Evolutionary conservation across 2,329 filamentous ascomycete genomes (phyloP).

Genomic region (Hawksworthiomyces lignivorus): DNA sequence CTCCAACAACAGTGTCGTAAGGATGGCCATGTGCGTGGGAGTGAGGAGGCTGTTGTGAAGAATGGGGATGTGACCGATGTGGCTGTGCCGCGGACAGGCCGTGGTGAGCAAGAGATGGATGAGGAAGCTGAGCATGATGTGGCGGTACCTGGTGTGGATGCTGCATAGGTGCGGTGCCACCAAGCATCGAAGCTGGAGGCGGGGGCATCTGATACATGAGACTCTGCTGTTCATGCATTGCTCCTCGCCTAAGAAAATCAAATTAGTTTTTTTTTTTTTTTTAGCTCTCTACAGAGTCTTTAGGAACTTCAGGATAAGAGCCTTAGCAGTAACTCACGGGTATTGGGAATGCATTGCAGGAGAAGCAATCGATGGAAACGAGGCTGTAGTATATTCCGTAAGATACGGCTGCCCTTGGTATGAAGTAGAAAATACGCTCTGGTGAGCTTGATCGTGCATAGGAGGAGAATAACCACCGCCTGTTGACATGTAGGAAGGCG

Average conservation of each 20-base stretch:
- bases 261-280: neutral
- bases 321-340: conserved; percentile 19
- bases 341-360: conserved; percentile 23
- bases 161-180: conserved; percentile 1
- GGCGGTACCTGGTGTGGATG: conserved; percentile 8
- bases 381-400: conserved; percentile 20
- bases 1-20: conserved; percentile 4
- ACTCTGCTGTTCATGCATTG: conserved; percentile 11
- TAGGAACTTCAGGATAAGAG: neutral
- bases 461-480: conserved; percentile 11
- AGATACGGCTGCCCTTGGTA: conserved; percentile 27
- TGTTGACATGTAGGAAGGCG: conserved; percentile 21
- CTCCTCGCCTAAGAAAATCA: neutral
- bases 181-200: conserved; percentile 10
- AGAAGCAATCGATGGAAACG: conserved; percentile 18
- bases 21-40: neutral
- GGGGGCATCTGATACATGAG: conserved; percentile 24
- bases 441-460: conserved; percentile 20
- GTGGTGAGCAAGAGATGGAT: conserved; percentile 1
- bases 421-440: conserved; percentile 23
- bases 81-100: conserved; percentile 15
- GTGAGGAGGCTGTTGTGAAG: conserved; percentile 7
- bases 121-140: conserved; percentile 5
- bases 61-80: conserved; percentile 6
- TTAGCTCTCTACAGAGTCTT: conserved; percentile 10